Evolutionary conservation across 176 grass and related monocot species (phyloP).

Genomic region (Luzula sylvatica): DNA sequence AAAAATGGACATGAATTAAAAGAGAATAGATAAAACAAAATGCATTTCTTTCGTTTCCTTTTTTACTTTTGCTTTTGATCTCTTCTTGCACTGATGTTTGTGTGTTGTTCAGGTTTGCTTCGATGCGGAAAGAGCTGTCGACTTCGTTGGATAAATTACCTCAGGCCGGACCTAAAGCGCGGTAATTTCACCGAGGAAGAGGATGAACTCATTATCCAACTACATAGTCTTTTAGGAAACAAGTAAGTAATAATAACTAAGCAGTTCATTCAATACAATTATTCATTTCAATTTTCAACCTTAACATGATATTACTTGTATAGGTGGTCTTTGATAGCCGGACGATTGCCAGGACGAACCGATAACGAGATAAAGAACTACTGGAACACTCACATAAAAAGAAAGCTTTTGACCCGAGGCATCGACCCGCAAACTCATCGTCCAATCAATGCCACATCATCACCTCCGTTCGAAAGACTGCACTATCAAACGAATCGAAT

Average conservation of each 20-base stretch:
- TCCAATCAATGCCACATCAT: constrained; percentile 13
- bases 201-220: constrained; percentile 66
- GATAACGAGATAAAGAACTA: constrained; percentile 98
- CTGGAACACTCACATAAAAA: constrained; percentile 89
- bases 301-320: not conserved
- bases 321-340: constrained; percentile 87
- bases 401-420: constrained; percentile 53
- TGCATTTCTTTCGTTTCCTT: no score
- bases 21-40: not conserved
- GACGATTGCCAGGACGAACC: constrained; percentile 52
- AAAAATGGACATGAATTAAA: constrained; percentile 3
- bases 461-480: not conserved
- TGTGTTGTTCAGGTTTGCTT: constrained; percentile 28
- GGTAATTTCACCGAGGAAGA: constrained; percentile 80
- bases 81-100: not conserved
- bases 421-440: constrained; percentile 63
- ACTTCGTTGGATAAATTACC: constrained; percentile 79
- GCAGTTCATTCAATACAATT: not conserved
- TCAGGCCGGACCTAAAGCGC: constrained; percentile 69
- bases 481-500: not conserved
- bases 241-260: constrained; percentile 24
- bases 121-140: constrained; percentile 89
- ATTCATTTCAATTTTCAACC: not conserved
- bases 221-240: constrained; percentile 72
- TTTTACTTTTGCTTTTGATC: not conserved